Evolutionary conservation across 768 basidiomycete genomes (phyloP), one percentile per base, ranked within the genome.

Genomic region (Termitomyces sp.): DNA sequence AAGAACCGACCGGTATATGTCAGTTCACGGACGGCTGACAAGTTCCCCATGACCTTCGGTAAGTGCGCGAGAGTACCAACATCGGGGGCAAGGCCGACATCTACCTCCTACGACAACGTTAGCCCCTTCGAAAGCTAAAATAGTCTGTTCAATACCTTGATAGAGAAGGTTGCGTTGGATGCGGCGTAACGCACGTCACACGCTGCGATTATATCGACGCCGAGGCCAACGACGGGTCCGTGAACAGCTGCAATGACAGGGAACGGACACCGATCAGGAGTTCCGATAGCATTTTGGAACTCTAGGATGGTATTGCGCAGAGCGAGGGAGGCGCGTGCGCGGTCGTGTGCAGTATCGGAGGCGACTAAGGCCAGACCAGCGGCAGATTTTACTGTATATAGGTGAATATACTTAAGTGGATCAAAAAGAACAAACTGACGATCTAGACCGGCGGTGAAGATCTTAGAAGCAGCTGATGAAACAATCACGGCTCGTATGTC

Each of bases 201-300:
- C 0, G 88, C 73, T 4, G 75, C 74, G 6, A 88, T 78, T 45
- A 95, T 77, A 70, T 97, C 94, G 11, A 95, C 76, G 0, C 88
- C 90, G 0, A 95, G 79, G 0, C 94, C 94, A 42, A 91, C 69
- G 9, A 84, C 83, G 12, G 83, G 70, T 0, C 93, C 94, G 64
- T 93, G 88, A 0, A 90, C 74, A 0, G 94, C 93, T 0, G 77
- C 89, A 45, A 97, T 89, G 57, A 96, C 90, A 0, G 95, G 94
- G 67, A 89, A 86, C 0, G 80, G 79, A 57, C 86, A 87, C 12
- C 81, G 75, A 61, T 88, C 85, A 0, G 92, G 83, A 0, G 87
- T 77, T 0, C 82, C 76, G 45, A 96, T 89, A 31, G 84, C 83
- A 20, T 73, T 67, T 74, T 97, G 94, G 71, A 95, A 91, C 41